Evolutionary conservation across 129 eudicot species (phyloP).

Genomic region (Chrysanthemum seticuspe): DNA sequence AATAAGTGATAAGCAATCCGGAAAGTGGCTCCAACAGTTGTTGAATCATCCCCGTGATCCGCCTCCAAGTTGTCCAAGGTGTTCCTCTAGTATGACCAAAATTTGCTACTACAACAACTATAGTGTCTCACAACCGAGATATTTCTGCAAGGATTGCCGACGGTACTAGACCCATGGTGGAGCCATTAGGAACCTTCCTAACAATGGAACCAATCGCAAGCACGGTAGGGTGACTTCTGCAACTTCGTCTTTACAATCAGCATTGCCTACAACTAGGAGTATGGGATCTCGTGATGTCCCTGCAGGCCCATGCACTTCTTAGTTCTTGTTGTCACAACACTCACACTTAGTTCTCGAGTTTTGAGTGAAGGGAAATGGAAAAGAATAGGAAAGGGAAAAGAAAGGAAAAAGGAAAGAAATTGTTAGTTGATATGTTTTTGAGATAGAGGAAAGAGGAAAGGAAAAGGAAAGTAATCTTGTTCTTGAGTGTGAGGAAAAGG

Average conservation of each 20-base stretch:
- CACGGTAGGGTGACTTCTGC: constrained; percentile 17
- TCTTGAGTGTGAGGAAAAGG: too few relatives aligned
- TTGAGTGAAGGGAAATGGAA: too few relatives aligned
- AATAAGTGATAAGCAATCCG: constrained; percentile 16
- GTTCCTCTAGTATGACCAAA: constrained; percentile 28
- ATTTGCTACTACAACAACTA: constrained; percentile 37
- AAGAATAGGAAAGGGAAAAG: too few relatives aligned
- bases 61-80: constrained; percentile 33
- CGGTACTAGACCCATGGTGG: constrained; percentile 41
- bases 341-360: too few relatives aligned
- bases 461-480: too few relatives aligned
- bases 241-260: constrained; percentile 5
- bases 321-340: too few relatives aligned
- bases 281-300: neutral
- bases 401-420: too few relatives aligned
- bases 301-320: neutral
- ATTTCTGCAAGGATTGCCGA: constrained; percentile 28
- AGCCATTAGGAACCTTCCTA: constrained; percentile 26
- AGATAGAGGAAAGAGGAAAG: too few relatives aligned
- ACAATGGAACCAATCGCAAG: constrained; percentile 15
- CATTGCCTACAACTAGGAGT: neutral
- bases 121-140: constrained; percentile 28
- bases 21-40: neutral
- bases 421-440: too few relatives aligned
- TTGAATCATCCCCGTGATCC: constrained; percentile 20